phyloP scores from a whole-genome alignment of 208 protist genomes.

The Acanthamoeba lenticulata region DNA sequence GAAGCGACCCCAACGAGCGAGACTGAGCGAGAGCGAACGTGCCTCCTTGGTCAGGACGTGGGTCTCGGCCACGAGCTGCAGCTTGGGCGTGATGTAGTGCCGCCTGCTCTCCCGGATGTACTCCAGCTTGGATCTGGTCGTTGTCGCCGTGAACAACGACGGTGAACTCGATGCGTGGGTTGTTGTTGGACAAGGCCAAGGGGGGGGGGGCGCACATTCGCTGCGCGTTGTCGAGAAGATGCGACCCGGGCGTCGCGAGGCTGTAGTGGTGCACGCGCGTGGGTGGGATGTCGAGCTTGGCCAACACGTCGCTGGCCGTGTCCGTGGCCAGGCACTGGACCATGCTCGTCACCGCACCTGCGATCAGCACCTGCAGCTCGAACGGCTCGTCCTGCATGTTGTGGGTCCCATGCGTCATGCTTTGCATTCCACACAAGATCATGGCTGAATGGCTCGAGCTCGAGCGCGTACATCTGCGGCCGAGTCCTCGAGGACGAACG shows the following conservation, averaged over 20 bases:
- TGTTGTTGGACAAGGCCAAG: neutral
- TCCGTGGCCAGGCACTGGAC: neutral
- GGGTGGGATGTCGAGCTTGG: neutral
- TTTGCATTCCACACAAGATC: neutral
- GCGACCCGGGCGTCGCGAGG: neutral
- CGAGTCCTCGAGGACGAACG: neutral
- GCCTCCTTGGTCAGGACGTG: neutral
- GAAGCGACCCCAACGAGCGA: neutral
- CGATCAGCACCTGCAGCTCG: neutral
- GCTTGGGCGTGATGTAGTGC: neutral
- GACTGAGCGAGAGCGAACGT: neutral
- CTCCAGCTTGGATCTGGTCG: slow-evolving; percentile 17
- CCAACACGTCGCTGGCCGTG: neutral
- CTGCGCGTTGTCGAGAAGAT: neutral
- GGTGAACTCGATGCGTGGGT: neutral
- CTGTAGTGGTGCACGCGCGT: neutral
- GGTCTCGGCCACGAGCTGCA: neutral
- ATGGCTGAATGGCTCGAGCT: neutral
- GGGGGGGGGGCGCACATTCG: neutral
- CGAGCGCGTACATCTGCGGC: neutral
- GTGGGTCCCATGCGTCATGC: neutral
- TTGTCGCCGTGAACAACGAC: too few species aligned
- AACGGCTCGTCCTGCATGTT: neutral
- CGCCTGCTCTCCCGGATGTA: neutral
- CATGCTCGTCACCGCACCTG: neutral